Base-by-base conservation (phyloP, 129 eudicot species). In the Pittosporum tobira region DNA sequence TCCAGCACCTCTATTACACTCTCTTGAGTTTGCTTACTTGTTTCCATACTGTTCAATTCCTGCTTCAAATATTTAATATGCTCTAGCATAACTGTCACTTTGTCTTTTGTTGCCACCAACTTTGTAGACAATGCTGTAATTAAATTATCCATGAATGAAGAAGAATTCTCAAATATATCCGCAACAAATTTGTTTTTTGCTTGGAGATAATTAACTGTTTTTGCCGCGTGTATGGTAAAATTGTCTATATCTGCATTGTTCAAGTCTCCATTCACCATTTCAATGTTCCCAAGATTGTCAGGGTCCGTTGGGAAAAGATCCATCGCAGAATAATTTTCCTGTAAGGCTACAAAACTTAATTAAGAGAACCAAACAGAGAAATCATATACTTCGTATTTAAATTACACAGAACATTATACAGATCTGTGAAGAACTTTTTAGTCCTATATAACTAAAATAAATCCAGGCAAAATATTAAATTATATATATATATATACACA, bases 321-420 rank as follows among this genome's bases (percentile, higher is more conserved):
- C 70, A 73, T 57, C 51, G 70, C n/a, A 59, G 71, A 48, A 30
- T 65, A 69, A 59, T 47, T 67, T 74, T 78, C 95, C 98, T 91
- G 71, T 51, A 48, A 61, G 70, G 71, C 45, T 63, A 55, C 67
- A 61, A 36, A 60, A 23, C 42, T 55, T 51, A 31, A 51, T 65
- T 28, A 44, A 23, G 37, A 47, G 30, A 55, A n/a, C 49, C 9
- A 22, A 29, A 40, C 47, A 59, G 37, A 38, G 51, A 53, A 66
- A n/a, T 10, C 16, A 23, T 16, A 27, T 12, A 36, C 18, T 22
- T 36, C 27, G 30, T 2, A 25, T 40, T 36, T 0, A 14, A 44
- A 49, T 49, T 18, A 40, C 48, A 47, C n/a, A 55, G 3, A 48
- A 48, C 3, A 45, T 4, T 8, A 45, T 12, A 44, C n/a, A 44